phyloP scores from a whole-genome alignment of 768 basidiomycete species.

The Inosperma sp. region DNA sequence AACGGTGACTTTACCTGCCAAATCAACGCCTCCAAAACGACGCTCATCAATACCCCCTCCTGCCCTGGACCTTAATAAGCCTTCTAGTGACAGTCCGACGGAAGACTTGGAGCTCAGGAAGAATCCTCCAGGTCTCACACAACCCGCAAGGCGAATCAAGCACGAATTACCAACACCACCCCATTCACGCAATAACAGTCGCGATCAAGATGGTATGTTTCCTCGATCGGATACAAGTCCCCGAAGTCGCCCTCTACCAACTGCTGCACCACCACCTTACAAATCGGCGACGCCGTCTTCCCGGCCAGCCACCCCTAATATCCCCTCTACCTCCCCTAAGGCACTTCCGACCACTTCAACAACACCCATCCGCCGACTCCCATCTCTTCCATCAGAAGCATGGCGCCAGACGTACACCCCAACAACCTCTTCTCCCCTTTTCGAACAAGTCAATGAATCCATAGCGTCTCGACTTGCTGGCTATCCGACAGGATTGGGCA shows the following conservation, averaged over 20 bases:
- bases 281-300: slow-evolving; percentile 15
- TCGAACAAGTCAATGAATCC: not conserved
- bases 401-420: not conserved
- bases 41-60: slow-evolving; percentile 20
- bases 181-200: slow-evolving; percentile 1
- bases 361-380: slow-evolving; percentile 18
- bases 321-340: not conserved
- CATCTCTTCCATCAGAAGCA: slow-evolving; percentile 21
- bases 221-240: slow-evolving; percentile 10
- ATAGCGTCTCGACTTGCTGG: not conserved
- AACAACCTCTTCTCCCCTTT: slow-evolving; percentile 1
- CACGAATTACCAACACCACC: not conserved
- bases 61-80: slow-evolving; percentile 11
- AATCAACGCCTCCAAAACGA: slow-evolving; percentile 7
- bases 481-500: no score
- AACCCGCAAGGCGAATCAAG: not conserved
- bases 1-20: slow-evolving; percentile 5
- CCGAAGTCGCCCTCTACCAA: slow-evolving; percentile 13
- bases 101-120: no score
- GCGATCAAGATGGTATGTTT: not conserved
- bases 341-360: not conserved
- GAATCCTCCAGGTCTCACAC: slow-evolving; percentile 4
- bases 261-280: slow-evolving; percentile 14
- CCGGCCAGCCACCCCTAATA: slow-evolving; percentile 5
- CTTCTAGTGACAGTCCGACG: no score